These are phyloP conservation scores for Balamuthia mandrillaris DNA, from an alignment of 208 protist genomes.

Conservation along the genomic window DNA sequence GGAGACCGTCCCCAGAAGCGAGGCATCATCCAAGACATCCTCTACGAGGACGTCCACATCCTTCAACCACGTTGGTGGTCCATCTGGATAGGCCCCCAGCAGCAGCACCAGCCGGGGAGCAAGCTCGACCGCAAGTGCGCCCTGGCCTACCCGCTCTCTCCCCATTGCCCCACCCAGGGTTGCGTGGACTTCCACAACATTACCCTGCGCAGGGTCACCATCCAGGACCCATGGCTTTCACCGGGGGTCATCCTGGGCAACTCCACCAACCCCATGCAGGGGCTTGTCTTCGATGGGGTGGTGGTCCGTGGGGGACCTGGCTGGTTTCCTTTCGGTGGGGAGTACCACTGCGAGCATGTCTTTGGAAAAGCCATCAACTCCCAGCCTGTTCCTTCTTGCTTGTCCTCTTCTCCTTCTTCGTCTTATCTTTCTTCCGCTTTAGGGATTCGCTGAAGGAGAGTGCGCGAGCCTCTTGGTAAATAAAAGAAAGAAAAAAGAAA, in stretches of 20 bases:
- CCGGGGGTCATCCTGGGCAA: constrained; percentile 59
- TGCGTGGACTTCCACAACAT: constrained; percentile 49
- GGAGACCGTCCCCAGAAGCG: constrained; percentile 4
- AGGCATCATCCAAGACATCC: constrained; percentile 47
- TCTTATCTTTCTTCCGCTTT: no score
- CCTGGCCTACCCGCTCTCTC: constrained; percentile 46
- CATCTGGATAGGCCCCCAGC: constrained; percentile 70
- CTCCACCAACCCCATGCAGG: constrained; percentile 53
- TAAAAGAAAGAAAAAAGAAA: no score
- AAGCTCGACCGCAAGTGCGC: constrained; percentile 40
- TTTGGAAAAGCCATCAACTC: no score
- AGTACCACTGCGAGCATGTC: no score
- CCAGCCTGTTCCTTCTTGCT: no score
- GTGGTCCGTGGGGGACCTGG: constrained; percentile 22
- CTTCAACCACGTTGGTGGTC: constrained; percentile 48
- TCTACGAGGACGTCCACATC: constrained; percentile 70
- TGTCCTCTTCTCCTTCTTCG: no score
- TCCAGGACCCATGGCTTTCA: constrained; percentile 18
- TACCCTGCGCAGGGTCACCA: constrained; percentile 45
- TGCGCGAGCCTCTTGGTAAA: no score
- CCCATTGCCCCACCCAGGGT: constrained; percentile 47
- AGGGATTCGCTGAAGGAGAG: no score
- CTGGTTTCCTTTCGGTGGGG: no score
- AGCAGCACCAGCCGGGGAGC: constrained; percentile 59
- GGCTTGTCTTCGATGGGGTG: constrained; percentile 59